These are phyloP conservation scores for Letharia lupina DNA, from an alignment of 495 filamentous ascomycete species.

Conservation along the genomic window DNA sequence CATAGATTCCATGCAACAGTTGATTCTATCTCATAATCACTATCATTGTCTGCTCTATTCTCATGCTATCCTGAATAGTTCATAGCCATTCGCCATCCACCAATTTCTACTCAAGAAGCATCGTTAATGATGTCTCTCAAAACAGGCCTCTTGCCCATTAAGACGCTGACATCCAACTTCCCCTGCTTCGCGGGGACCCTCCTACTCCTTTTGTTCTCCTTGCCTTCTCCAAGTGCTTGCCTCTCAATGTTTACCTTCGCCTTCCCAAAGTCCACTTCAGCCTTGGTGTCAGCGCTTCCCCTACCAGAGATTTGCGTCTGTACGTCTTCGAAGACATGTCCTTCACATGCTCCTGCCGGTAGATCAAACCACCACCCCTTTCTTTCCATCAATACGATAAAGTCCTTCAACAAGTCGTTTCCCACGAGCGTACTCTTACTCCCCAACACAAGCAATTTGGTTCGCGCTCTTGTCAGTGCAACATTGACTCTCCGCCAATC, in stretches of 20 bases:
- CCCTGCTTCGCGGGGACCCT: conserved; percentile 21
- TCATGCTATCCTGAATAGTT: conserved; percentile 6
- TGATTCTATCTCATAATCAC: background rate
- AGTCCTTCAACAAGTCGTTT: conserved; percentile 66
- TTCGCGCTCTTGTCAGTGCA: conserved; percentile 83
- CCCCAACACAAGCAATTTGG: conserved; percentile 81
- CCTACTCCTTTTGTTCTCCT: conserved; percentile 13
- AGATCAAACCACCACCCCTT: conserved; percentile 71
- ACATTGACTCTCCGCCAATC: conserved; percentile 95
- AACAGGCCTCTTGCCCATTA: conserved; percentile 39
- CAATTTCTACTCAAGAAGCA: conserved; percentile 24
- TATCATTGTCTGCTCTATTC: background rate
- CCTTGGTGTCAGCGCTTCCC: conserved; percentile 12
- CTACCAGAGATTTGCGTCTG: conserved; percentile 33
- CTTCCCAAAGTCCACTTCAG: conserved; percentile 9
- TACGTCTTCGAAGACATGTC: conserved; percentile 55
- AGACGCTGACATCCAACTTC: conserved; percentile 18
- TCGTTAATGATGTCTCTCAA: conserved; percentile 49
- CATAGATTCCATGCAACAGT: background rate
- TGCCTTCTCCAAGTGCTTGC: conserved; percentile 12
- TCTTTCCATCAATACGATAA: conserved; percentile 66
- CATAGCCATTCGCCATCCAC: background rate
- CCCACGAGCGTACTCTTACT: conserved; percentile 66
- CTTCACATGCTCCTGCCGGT: conserved; percentile 49
- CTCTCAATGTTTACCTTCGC: conserved; percentile 4